A percentile compares a stretch with the other conserved stretches of the same genome.
Conservation (phyloP, 208 protist genomes). For the Phytomonas francai region DNA sequence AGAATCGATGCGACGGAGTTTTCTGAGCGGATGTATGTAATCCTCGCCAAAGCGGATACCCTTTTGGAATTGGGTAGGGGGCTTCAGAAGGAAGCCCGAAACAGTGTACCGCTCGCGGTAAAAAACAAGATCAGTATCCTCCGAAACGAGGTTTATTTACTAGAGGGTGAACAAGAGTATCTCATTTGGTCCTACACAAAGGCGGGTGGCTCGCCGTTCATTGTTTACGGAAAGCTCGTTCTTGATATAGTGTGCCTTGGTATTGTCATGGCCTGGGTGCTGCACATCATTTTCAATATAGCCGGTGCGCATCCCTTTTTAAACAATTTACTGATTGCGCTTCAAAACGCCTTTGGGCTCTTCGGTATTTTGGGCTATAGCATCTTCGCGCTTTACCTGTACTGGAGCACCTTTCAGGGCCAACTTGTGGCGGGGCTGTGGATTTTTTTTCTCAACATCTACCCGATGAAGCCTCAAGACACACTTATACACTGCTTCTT, state of each 20-base stretch:
- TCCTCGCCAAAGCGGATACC: conserved; percentile 69
- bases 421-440: conserved; percentile 87
- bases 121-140: conserved; percentile 66
- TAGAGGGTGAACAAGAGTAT: conserved; percentile 80
- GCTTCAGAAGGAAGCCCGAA: conserved; percentile 31
- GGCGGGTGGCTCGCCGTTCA: conserved; percentile 57
- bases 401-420: conserved; percentile 87
- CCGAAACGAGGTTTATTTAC: conserved; percentile 76
- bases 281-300: conserved; percentile 88
- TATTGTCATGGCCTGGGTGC: conserved; percentile 69
- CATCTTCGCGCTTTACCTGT: conserved; percentile 89
- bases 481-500: conserved; percentile 94
- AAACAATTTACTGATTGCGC: conserved; percentile 59
- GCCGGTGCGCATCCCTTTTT: conserved; percentile 56
- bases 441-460: conserved; percentile 77
- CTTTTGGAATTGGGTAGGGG: conserved; percentile 60
- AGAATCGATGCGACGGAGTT: conserved; percentile 43
- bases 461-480: conserved; percentile 83
- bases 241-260: conserved; percentile 47
- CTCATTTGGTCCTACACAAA: conserved; percentile 72
- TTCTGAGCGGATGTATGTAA: conserved; percentile 62
- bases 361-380: conserved; percentile 88
- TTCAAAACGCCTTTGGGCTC: conserved; percentile 83
- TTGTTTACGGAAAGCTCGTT: conserved; percentile 45
- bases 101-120: conserved; percentile 21